Conservation (phyloP, 2,329 filamentous ascomycete species). For the Cladosporium sp. region DNA sequence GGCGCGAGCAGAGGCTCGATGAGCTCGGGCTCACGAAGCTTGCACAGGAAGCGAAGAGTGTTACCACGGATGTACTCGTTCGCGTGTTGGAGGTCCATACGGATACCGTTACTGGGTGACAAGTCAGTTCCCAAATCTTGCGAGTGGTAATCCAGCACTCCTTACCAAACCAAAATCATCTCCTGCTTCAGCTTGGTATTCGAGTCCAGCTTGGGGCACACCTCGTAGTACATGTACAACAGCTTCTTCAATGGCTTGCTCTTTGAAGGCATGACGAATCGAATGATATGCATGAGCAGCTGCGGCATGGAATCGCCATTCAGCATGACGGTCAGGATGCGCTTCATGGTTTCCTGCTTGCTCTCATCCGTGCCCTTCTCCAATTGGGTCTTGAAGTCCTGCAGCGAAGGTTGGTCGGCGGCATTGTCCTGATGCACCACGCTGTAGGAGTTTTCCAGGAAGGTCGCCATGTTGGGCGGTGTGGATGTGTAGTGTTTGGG, state of each 20-base stretch:
- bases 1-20: slow-evolving; percentile 95
- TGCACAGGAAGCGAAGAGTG: slow-evolving; percentile 96
- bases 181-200: slow-evolving; percentile 97
- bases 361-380: slow-evolving; percentile 43
- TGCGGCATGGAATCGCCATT: slow-evolving; percentile 96
- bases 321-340: slow-evolving; percentile 93
- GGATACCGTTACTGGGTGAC: slow-evolving; percentile 80
- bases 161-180: slow-evolving; percentile 97
- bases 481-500: slow-evolving; percentile 40
- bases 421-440: slow-evolving; percentile 97
- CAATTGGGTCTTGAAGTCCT: slow-evolving; percentile 74
- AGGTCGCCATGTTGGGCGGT: slow-evolving; percentile 76
- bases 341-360: slow-evolving; percentile 68
- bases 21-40: slow-evolving; percentile 90
- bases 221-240: slow-evolving; percentile 98
- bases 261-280: slow-evolving; percentile 99
- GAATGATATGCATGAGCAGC: slow-evolving; percentile 98
- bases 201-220: slow-evolving; percentile 92
- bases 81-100: slow-evolving; percentile 93
- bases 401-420: slow-evolving; percentile 83
- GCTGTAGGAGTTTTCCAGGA: slow-evolving; percentile 93
- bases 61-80: slow-evolving; percentile 99
- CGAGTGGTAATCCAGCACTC: slow-evolving; percentile 26
- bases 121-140: slow-evolving; percentile 17
- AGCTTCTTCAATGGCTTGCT: slow-evolving; percentile 96